Base-by-base conservation (phyloP, 2,329 filamentous ascomycete genomes). In the Magnaporthiopsis poae region DNA sequence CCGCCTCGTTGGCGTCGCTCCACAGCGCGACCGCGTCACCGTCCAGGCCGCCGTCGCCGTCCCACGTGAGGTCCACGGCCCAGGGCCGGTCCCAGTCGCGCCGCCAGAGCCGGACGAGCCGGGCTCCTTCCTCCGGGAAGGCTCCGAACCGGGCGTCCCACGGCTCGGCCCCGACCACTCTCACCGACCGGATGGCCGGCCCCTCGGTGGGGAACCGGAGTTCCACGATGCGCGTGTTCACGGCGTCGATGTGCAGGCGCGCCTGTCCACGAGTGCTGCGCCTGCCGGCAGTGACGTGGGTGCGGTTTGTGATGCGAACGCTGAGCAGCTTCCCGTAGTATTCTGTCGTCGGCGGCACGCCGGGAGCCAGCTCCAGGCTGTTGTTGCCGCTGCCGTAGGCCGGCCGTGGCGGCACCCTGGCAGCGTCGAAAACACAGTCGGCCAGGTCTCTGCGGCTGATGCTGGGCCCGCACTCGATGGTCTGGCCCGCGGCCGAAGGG, bases 1-100 rank as follows among this genome's bases (percentile, higher is more conserved):
- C 2, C 78, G 76, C 52, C 80, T 78, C 64, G 73, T 97, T 97
- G 61, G 86, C 88, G 78, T 99, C 95, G 72, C 89, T 92, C 92
- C 93, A 98, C 39, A 90, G 80, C 77, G 95, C 98, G 21, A 88
- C 82, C 1, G 93, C 86, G 46, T 80, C 83, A 1, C 92, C 90
- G 69, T 81, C 82, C 46, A 92, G 74, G 1, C 64, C 75, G 7
- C 71, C 68, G 1, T 70, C 70, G 9, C 1, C 64, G 66, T 81
- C 79, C 88, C 89, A 92, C 66, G 85, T 81, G 1, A 95, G 82
- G 71, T 90, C 86, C 25, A 96, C 88, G 21, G 83, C 83, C 91
- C 93, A 97, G 3, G 84, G 83, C 35, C 86, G 86, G 63, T 87
- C 84, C 88, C 91, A 96, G 52, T 88, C 86, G 46, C 95, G 84